Evolutionary conservation across 345 rosid genomes (phyloP), one percentile per base, ranked within the genome.

Genomic region (Gossypium stocksii): DNA sequence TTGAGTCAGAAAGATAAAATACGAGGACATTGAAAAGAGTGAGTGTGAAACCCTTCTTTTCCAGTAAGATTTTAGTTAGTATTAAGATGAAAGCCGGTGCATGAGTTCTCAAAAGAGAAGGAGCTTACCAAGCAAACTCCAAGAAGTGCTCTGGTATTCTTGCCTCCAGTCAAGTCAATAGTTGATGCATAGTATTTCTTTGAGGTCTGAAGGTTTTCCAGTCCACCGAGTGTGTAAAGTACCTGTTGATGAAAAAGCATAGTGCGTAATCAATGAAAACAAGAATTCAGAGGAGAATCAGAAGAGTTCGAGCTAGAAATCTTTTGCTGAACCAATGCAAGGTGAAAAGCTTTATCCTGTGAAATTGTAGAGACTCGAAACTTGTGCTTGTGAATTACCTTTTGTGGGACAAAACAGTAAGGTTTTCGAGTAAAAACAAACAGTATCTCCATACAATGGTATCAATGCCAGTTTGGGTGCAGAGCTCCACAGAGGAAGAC

Each of bases 111-210:
- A 9, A 27, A 43, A 53, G 66, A 53, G 73, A 22, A 62, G 77
- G 58, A 72, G 58, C 91, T 86, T 81, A 96, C 99, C 97, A 91
- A 81, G 86, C 97, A 96, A 74, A 96, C 78, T 66, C 98, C 98
- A 43, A 93, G 81, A 72, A 91, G 89, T 12, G 98, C 93, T 86
- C 97, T 89, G 72, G 86, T 88, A 76, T 90, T 93, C 87, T 88
- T 93, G 76, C 99, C 99, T 13, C 98, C 97, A 0, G 95, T 89
- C 84, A 96, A 83, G 79, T 89, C 90, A 73, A 91, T 82, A 52
- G 98, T 80, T 63, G 95, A 86, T 38, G 98, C 88, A 77, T 91
- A 93, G 78, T 96, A 96, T 79, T 91, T 96, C 89, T 88, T 90
- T 19, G 99, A 97, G 23, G 91, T 82, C 66, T 82, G 86, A 81